Evolutionary conservation across 2,329 filamentous ascomycete genomes (phyloP).

Genomic region (Leptosphaerulina australis): DNA sequence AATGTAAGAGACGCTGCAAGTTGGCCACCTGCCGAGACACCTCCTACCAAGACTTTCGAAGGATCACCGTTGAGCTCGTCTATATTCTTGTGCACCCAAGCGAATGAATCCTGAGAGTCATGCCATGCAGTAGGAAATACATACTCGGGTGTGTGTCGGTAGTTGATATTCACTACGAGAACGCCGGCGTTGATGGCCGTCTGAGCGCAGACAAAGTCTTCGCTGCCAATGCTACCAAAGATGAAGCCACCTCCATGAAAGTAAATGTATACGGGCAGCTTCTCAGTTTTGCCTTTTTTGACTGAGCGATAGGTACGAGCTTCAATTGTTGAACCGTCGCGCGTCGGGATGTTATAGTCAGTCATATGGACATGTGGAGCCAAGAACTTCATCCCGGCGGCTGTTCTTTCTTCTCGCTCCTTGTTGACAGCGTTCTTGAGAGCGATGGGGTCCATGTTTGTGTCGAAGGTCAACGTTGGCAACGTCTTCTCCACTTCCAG

Average conservation of each 20-base stretch:
- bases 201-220: constrained; percentile 59
- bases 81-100: constrained; percentile 59
- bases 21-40: constrained; percentile 59
- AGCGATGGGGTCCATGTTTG: constrained; percentile 20
- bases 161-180: constrained; percentile 62
- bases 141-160: constrained; percentile 64
- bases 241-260: constrained; percentile 63
- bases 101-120: constrained; percentile 61
- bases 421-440: constrained; percentile 30
- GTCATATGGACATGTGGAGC: constrained; percentile 28
- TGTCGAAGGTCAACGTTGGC: constrained; percentile 32
- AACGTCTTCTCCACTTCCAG: constrained; percentile 40
- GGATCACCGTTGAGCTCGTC: constrained; percentile 49
- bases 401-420: constrained; percentile 28
- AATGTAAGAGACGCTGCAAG: constrained; percentile 54
- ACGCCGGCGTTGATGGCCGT: constrained; percentile 53
- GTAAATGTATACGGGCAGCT: constrained; percentile 57
- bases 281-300: constrained; percentile 37
- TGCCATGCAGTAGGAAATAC: constrained; percentile 60
- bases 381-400: constrained; percentile 29
- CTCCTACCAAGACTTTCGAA: constrained; percentile 56
- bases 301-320: constrained; percentile 56
- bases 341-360: constrained; percentile 47
- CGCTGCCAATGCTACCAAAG: constrained; percentile 60
- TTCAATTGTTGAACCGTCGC: constrained; percentile 55